phyloP scores from a whole-genome alignment of 495 filamentous ascomycete species.

The Bombardia bombarda region DNA sequence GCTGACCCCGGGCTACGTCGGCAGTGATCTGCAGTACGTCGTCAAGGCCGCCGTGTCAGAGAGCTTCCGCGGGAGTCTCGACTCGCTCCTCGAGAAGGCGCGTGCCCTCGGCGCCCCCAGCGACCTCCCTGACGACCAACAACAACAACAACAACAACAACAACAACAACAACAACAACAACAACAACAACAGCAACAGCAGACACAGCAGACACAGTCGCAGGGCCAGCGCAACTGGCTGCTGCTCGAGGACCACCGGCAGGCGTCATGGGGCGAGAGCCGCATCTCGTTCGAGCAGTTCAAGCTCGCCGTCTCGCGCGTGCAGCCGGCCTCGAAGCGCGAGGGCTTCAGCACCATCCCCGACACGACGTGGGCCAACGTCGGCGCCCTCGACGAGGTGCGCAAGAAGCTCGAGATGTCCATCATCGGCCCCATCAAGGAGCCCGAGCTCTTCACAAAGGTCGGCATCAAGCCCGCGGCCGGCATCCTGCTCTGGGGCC shows the following conservation, averaged over 20 bases:
- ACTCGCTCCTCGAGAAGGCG: slow-evolving; percentile 13
- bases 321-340: slow-evolving; percentile 87
- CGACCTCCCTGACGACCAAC: no score
- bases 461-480: slow-evolving; percentile 85
- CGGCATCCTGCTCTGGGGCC: slow-evolving; percentile 92
- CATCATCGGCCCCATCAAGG: slow-evolving; percentile 87
- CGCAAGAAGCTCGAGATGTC: slow-evolving; percentile 77
- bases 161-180: no score
- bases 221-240: slow-evolving; percentile 32
- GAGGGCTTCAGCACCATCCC: slow-evolving; percentile 97
- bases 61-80: slow-evolving; percentile 17
- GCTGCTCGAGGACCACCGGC: slow-evolving; percentile 24
- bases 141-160: no score
- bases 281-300: slow-evolving; percentile 51
- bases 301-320: slow-evolving; percentile 66
- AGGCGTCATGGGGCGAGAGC: slow-evolving; percentile 16
- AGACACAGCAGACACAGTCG: slow-evolving; percentile 45
- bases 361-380: slow-evolving; percentile 91
- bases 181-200: no score
- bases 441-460: slow-evolving; percentile 68
- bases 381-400: slow-evolving; percentile 74
- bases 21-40: slow-evolving; percentile 82
- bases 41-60: slow-evolving; percentile 38
- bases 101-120: slow-evolving; percentile 28
- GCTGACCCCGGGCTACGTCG: slow-evolving; percentile 88